Percentiles rank a stretch among this genome's conserved stretches.
These are phyloP conservation scores for Collybia nuda DNA, from an alignment of 768 basidiomycete genomes.

Conservation along the genomic window DNA sequence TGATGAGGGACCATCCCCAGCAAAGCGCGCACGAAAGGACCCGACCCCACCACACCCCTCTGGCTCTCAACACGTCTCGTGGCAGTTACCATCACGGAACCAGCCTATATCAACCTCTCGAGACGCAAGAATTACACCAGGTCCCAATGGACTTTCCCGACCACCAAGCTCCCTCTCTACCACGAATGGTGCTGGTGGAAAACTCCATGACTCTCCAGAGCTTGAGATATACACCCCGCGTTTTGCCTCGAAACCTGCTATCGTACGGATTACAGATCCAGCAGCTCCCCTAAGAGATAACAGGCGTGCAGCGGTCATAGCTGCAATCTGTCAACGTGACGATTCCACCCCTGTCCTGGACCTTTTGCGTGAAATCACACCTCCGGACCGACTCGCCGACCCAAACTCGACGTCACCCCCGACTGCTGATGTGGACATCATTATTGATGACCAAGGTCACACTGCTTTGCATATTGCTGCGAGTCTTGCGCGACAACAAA, in stretches of 20 bases:
- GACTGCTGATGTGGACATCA: constrained; percentile 69
- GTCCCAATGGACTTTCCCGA: constrained; percentile 45
- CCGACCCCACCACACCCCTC: constrained; percentile 28
- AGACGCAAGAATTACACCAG: constrained; percentile 21
- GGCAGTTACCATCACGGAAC: constrained; percentile 28
- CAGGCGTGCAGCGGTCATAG: constrained; percentile 61
- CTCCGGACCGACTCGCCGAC: constrained; percentile 34
- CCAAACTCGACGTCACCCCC: constrained; percentile 19
- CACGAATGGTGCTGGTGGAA: constrained; percentile 32
- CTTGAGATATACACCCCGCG: constrained; percentile 49
- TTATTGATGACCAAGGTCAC: constrained; percentile 94
- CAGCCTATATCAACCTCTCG: constrained; percentile 23
- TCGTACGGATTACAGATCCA: constrained; percentile 53
- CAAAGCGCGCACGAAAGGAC: constrained; percentile 72
- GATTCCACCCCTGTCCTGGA: constrained; percentile 64
- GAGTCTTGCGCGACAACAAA: constrained; percentile 71
- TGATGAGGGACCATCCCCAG: constrained; percentile 65
- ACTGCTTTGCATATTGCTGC: constrained; percentile 93
- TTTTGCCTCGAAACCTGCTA: constrained; percentile 65
- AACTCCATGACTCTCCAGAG: constrained; percentile 37
- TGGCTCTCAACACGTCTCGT: constrained; percentile 29
- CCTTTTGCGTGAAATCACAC: constrained; percentile 62
- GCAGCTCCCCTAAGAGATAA: constrained; percentile 51
- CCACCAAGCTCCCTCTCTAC: constrained; percentile 42
- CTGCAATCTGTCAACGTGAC: constrained; percentile 68